Conservation (phyloP, 768 basidiomycete genomes). For the Sistotremastrum niveocremeum region DNA sequence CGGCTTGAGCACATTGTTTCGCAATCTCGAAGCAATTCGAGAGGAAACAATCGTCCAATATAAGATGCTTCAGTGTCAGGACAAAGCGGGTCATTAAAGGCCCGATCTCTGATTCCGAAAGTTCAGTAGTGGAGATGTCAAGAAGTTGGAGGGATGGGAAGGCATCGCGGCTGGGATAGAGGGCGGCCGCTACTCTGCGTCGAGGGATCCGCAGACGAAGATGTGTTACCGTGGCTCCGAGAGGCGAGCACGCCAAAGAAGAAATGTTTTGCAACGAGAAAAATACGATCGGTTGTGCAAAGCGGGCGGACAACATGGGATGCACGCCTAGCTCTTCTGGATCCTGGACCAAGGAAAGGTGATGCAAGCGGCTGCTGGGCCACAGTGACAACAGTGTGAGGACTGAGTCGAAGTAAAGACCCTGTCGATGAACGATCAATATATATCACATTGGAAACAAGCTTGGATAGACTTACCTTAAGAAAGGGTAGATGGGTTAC, state of each 20-base stretch:
- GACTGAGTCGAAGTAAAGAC: slow-evolving; percentile 72
- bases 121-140: slow-evolving; percentile 61
- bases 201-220: slow-evolving; percentile 63
- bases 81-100: slow-evolving; percentile 37
- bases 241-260: slow-evolving; percentile 29
- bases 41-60: slow-evolving; percentile 48
- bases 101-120: slow-evolving; percentile 42
- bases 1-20: slow-evolving; percentile 44
- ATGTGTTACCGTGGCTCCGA: slow-evolving; percentile 31
- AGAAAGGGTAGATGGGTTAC: slow-evolving; percentile 78
- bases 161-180: slow-evolving; percentile 9
- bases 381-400: slow-evolving; percentile 51
- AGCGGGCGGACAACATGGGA: slow-evolving; percentile 18
- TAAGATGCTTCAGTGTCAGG: slow-evolving; percentile 38
- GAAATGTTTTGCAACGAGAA: slow-evolving; percentile 50
- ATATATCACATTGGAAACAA: background rate
- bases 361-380: slow-evolving; percentile 31
- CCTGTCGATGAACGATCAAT: slow-evolving; percentile 24
- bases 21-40: slow-evolving; percentile 25
- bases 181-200: slow-evolving; percentile 29
- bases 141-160: slow-evolving; percentile 44
- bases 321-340: slow-evolving; percentile 31
- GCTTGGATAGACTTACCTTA: slow-evolving; percentile 28
- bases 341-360: slow-evolving; percentile 56
- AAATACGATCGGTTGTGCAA: slow-evolving; percentile 85